Percentiles rank a stretch among this genome's conserved stretches.
Conservation (phyloP, 2,329 filamentous ascomycete species). For the Calycina herbarum region DNA sequence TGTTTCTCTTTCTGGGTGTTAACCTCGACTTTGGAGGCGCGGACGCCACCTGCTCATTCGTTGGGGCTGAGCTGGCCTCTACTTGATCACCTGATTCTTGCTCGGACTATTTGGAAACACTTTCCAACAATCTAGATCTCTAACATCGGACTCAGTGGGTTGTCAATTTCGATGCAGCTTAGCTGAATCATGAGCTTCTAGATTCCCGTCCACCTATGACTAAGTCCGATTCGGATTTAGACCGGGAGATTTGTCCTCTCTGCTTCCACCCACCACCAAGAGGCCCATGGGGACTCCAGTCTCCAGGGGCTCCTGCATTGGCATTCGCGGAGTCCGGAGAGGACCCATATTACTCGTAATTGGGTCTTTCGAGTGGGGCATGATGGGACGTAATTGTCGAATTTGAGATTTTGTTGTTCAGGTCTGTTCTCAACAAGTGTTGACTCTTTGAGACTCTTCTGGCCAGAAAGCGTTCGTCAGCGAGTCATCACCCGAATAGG, state of each 20-base stretch:
- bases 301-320: neutral
- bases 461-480: neutral
- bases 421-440: neutral
- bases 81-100: too few relatives aligned
- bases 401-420: neutral
- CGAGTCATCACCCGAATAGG: neutral
- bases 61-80: too few relatives aligned
- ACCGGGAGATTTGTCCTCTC: neutral
- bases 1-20: too few relatives aligned
- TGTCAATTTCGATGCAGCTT: too few relatives aligned
- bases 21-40: too few relatives aligned
- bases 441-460: neutral
- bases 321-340: neutral
- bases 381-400: neutral
- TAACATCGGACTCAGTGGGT: too few relatives aligned
- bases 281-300: conserved; percentile 1
- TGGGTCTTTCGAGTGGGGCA: neutral
- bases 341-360: neutral
- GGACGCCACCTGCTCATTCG: too few relatives aligned
- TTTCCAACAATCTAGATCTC: too few relatives aligned
- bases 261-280: neutral
- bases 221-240: too few relatives aligned
- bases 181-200: too few relatives aligned
- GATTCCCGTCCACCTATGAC: too few relatives aligned
- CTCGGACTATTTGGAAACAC: too few relatives aligned